Percentiles rank a stretch among this genome's conserved stretches.
These are phyloP conservation scores for Aspergillus amoenus DNA, from an alignment of 2,329 filamentous ascomycete genomes.

Conservation along the genomic window DNA sequence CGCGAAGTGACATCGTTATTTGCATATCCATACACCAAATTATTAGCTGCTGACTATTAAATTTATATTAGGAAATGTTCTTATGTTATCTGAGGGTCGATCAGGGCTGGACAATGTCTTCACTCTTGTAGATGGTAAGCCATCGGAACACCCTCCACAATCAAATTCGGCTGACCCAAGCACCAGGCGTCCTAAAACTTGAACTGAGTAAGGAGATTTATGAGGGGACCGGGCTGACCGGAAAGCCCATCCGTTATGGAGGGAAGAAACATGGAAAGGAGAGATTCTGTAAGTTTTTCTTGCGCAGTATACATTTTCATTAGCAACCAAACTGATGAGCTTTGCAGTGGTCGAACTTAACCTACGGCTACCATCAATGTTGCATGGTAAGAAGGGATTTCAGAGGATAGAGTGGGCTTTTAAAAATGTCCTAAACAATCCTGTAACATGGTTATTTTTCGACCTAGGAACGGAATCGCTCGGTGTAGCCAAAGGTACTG, in stretches of 20 bases:
- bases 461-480: conserved; percentile 48
- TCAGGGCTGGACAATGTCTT: conserved; percentile 71
- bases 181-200: conserved; percentile 66
- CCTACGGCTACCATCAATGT: conserved; percentile 71
- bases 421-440: conserved; percentile 69
- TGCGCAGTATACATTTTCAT: not conserved
- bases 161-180: conserved; percentile 3
- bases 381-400: conserved; percentile 80
- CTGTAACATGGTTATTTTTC: conserved; percentile 75
- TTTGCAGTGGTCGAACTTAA: conserved; percentile 71
- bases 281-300: conserved; percentile 64
- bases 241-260: conserved; percentile 61
- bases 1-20: not conserved
- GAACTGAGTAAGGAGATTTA: conserved; percentile 79
- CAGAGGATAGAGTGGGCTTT: conserved; percentile 75
- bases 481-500: conserved; percentile 45
- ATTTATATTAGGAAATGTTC: conserved; percentile 62
- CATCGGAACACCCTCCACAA: not conserved
- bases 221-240: conserved; percentile 77
- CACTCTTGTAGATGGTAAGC: conserved; percentile 66
- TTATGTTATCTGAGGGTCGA: conserved; percentile 81
- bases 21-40: not conserved
- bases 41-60: not conserved
- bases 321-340: conserved; percentile 14
- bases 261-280: conserved; percentile 66